Conservation (phyloP, 2,329 filamentous ascomycete species). For the Colletotrichum echinochloae region DNA sequence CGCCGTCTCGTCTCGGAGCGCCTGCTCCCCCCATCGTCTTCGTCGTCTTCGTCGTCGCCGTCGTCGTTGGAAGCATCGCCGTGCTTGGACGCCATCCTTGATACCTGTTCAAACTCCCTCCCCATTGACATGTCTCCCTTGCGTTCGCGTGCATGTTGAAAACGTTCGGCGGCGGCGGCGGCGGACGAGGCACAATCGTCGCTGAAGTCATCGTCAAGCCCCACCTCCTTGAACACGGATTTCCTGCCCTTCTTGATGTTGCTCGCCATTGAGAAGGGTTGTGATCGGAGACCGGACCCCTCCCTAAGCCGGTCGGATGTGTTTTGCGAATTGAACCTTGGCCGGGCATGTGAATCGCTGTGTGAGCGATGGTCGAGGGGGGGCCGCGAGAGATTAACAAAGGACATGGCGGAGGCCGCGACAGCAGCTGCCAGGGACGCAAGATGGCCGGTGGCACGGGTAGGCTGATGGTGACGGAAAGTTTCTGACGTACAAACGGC, state of each 20-base stretch:
- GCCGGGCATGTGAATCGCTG: slow-evolving; percentile 50
- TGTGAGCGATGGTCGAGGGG: slow-evolving; percentile 30
- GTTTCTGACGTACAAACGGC: slow-evolving; percentile 25
- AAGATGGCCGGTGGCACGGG: slow-evolving; percentile 16
- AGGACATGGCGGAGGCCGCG: slow-evolving; percentile 35
- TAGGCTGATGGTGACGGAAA: slow-evolving; percentile 10
- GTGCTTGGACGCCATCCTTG: slow-evolving; percentile 41
- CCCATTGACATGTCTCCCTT: slow-evolving; percentile 44
- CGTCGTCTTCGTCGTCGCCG: slow-evolving; percentile 2
- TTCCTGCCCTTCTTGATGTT: slow-evolving; percentile 63
- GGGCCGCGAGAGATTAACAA: slow-evolving; percentile 36
- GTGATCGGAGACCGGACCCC: slow-evolving; percentile 53
- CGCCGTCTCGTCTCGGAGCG: slow-evolving; percentile 27
- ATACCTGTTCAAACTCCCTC: slow-evolving; percentile 48
- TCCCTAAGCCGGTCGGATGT: slow-evolving; percentile 66
- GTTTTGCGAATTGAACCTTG: slow-evolving; percentile 62
- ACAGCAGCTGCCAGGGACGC: slow-evolving; percentile 1
- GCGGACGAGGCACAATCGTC: slow-evolving; percentile 39
- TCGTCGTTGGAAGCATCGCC: slow-evolving; percentile 30
- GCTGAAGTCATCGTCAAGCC: slow-evolving; percentile 53
- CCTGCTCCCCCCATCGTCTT: slow-evolving; percentile 35
- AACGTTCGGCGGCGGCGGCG: slow-evolving; percentile 3
- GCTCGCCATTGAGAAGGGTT: slow-evolving; percentile 55
- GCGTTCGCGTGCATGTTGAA: slow-evolving; percentile 27
- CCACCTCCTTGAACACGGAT: slow-evolving; percentile 66